Conservation (phyloP, 2,329 filamentous ascomycete genomes). For the Fusarium pseudocircinatum region DNA sequence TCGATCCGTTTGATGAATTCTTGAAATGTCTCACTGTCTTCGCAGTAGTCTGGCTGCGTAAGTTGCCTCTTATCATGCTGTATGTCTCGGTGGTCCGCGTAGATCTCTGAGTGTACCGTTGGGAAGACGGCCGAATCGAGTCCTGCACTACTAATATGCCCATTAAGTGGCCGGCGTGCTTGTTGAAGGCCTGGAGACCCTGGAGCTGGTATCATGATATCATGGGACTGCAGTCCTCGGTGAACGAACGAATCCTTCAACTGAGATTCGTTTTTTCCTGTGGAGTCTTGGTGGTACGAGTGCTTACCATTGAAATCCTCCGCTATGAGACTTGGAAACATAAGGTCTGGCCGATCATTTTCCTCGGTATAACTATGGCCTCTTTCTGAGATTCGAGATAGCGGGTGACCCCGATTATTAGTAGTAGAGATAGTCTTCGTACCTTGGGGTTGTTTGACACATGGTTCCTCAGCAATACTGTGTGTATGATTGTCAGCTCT, state of each 20-base stretch:
- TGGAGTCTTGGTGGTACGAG: not conserved
- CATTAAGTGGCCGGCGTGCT: not conserved
- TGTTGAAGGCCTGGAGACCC: not conserved
- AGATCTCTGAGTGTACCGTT: not conserved
- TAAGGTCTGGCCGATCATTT: not conserved
- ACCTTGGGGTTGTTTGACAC: not conserved
- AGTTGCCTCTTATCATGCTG: not conserved
- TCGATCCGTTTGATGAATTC: constrained; percentile 45
- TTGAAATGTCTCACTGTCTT: constrained; percentile 33
- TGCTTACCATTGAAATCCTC: not conserved
- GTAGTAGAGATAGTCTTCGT: not conserved
- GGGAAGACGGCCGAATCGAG: not conserved
- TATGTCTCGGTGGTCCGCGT: not conserved
- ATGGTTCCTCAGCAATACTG: not conserved
- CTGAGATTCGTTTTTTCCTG: not conserved
- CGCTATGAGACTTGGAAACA: not conserved
- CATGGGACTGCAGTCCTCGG: not conserved
- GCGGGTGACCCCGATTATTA: not conserved
- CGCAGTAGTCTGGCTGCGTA: not conserved
- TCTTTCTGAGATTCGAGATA: not conserved
- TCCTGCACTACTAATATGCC: not conserved
- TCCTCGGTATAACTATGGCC: constrained; percentile 1
- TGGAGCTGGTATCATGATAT: not conserved
- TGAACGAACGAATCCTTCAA: not conserved
- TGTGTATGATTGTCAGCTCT: not conserved